Evolutionary conservation across 495 filamentous ascomycete species (phyloP).

Genomic region (Trichocladium antarcticum): DNA sequence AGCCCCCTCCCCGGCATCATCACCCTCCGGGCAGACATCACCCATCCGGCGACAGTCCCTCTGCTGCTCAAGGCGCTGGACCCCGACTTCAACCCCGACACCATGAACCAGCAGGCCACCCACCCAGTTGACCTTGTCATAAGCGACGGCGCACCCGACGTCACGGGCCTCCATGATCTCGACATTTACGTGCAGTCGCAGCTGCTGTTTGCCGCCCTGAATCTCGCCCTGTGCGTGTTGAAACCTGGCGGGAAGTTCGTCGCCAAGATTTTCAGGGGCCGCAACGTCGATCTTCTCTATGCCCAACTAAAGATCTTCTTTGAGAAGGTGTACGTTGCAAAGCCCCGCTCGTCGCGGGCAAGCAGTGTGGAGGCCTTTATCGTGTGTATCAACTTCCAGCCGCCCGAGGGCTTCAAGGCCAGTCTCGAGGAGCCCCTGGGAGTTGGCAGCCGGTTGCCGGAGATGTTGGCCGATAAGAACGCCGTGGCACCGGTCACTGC

Average conservation of each 20-base stretch:
- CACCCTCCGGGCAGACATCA: conserved; percentile 88
- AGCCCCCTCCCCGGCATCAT: conserved; percentile 83
- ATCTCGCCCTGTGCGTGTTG: conserved; percentile 82
- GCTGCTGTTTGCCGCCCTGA: conserved; percentile 84
- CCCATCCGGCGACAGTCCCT: conserved; percentile 87
- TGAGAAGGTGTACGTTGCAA: conserved; percentile 74
- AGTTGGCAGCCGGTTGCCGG: conserved; percentile 41
- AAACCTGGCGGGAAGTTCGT: conserved; percentile 91
- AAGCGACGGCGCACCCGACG: conserved; percentile 90
- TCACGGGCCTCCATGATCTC: conserved; percentile 90
- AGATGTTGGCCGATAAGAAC: conserved; percentile 28
- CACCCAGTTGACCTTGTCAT: conserved; percentile 85
- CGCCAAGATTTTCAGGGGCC: conserved; percentile 91
- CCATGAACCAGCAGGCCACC: conserved; percentile 37
- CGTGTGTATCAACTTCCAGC: conserved; percentile 78
- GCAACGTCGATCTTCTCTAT: conserved; percentile 85
- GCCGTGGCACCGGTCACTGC: conserved; percentile 31
- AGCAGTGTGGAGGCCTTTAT: conserved; percentile 96
- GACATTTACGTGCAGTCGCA: conserved; percentile 97
- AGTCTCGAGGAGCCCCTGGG: conserved; percentile 58
- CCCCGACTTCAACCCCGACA: conserved; percentile 52
- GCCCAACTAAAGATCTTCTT: conserved; percentile 88
- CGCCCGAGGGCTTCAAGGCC: conserved; percentile 50
- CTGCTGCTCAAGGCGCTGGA: conserved; percentile 76
- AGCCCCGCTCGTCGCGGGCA: conserved; percentile 81